phyloP scores from a whole-genome alignment of 2,329 filamentous ascomycete species.

The Lachnellula arida region DNA sequence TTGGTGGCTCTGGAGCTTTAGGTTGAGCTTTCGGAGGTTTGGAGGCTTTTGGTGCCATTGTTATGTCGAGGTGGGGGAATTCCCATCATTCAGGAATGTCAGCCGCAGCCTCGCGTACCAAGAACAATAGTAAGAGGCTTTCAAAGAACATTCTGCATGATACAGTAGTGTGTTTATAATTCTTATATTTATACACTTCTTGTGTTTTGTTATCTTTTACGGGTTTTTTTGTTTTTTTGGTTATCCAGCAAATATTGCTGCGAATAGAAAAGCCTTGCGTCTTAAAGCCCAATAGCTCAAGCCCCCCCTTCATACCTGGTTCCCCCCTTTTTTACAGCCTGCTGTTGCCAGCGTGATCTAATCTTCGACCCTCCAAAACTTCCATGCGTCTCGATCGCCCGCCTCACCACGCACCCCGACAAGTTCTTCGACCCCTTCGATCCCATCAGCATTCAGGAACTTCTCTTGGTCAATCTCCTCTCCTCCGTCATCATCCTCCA shows the following conservation, averaged over 20 bases:
- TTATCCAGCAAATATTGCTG: background rate
- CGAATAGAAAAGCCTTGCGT: background rate
- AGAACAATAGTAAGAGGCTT: constrained; percentile 17
- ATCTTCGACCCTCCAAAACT: constrained; percentile 70
- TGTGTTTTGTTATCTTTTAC: too few species aligned
- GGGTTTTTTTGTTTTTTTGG: background rate
- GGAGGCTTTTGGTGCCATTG: constrained; percentile 26
- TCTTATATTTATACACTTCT: background rate
- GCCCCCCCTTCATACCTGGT: background rate
- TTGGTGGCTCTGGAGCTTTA: constrained; percentile 16
- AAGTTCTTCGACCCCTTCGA: constrained; percentile 78
- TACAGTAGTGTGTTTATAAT: background rate
- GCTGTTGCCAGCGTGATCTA: constrained; percentile 25
- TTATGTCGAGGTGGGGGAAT: constrained; percentile 16
- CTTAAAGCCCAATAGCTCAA: background rate
- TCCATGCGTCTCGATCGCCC: constrained; percentile 74
- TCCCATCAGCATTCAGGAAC: constrained; percentile 78
- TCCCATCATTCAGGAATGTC: constrained; percentile 13
- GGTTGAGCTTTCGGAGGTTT: constrained; percentile 21
- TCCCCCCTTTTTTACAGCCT: background rate
- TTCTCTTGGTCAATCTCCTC: constrained; percentile 91
- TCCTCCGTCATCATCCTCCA: constrained; percentile 71
- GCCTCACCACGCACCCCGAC: constrained; percentile 71
- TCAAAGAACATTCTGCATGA: background rate
- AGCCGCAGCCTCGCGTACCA: constrained; percentile 17